Evolutionary conservation across 2,329 filamentous ascomycete species (phyloP).

Genomic region (Mariannaea elegans): DNA sequence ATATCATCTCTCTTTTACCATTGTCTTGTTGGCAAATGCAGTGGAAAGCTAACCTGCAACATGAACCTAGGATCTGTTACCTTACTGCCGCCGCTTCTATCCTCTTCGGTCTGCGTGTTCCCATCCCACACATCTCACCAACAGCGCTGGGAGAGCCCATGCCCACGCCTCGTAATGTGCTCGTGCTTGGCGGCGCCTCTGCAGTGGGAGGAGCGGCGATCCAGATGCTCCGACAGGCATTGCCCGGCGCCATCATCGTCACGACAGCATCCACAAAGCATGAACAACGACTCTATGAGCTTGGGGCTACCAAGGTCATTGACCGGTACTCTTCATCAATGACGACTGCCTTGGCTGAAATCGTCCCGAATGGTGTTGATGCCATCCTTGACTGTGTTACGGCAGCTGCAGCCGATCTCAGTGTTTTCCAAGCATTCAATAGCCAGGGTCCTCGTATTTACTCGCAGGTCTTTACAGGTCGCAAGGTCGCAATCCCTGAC

Average conservation of each 20-base stretch:
- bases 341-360: slow-evolving; percentile 4
- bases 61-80: slow-evolving; percentile 29
- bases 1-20: not conserved
- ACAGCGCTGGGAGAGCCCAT: slow-evolving; percentile 6
- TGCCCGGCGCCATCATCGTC: slow-evolving; percentile 26
- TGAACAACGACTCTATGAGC: slow-evolving; percentile 7
- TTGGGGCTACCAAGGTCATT: slow-evolving; percentile 23
- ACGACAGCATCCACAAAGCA: slow-evolving; percentile 26
- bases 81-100: slow-evolving; percentile 32
- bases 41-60: slow-evolving; percentile 9
- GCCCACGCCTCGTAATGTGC: slow-evolving; percentile 13
- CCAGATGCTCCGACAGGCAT: slow-evolving; percentile 29
- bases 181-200: slow-evolving; percentile 33
- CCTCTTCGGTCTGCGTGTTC: slow-evolving; percentile 27
- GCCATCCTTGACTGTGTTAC: slow-evolving; percentile 34
- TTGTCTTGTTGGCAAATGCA: not conserved
- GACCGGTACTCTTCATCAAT: slow-evolving; percentile 18
- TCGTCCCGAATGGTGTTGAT: slow-evolving; percentile 22
- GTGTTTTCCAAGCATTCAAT: slow-evolving; percentile 17
- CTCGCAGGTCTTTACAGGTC: slow-evolving; percentile 32
- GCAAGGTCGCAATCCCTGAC: slow-evolving; percentile 16
- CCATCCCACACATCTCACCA: slow-evolving; percentile 27
- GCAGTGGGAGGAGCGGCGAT: slow-evolving; percentile 32
- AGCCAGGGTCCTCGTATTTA: slow-evolving; percentile 19
- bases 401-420: slow-evolving; percentile 18